phyloP scores from a whole-genome alignment of 2,329 filamentous ascomycete species.

The Fusarium neocosmosporiellum region DNA sequence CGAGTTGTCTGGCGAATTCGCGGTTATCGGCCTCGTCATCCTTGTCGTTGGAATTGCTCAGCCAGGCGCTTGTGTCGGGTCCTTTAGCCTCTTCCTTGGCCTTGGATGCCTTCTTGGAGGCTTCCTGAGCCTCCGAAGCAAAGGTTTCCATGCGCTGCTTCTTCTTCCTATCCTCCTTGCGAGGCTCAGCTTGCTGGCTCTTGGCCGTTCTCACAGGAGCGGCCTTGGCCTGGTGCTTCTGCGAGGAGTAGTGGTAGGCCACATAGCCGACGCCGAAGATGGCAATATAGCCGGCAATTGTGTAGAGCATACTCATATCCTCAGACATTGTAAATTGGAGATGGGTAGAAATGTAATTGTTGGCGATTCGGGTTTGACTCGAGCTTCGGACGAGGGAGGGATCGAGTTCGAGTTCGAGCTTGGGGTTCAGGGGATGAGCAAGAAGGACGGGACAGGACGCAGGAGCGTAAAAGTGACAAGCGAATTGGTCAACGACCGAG shows the following conservation, averaged over 20 bases:
- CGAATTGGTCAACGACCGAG: slow-evolving; percentile 4
- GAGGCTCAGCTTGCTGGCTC: slow-evolving; percentile 45
- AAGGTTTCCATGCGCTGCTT: slow-evolving; percentile 59
- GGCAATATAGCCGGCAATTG: slow-evolving; percentile 51
- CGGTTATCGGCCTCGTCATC: slow-evolving; percentile 73
- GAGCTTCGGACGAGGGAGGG: slow-evolving; percentile 21
- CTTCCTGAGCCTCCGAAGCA: slow-evolving; percentile 50
- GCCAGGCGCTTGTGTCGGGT: slow-evolving; percentile 43
- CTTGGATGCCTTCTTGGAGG: slow-evolving; percentile 53
- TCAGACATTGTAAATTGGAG: slow-evolving; percentile 46
- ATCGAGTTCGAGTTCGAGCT: slow-evolving; percentile 16
- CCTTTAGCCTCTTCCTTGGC: slow-evolving; percentile 47
- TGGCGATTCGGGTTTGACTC: slow-evolving; percentile 23
- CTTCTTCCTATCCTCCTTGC: slow-evolving; percentile 58
- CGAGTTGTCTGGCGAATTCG: slow-evolving; percentile 81
- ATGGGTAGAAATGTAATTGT: slow-evolving; percentile 6
- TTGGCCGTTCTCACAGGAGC: slow-evolving; percentile 46
- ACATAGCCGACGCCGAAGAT: slow-evolving; percentile 51
- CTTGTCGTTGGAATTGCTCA: slow-evolving; percentile 46
- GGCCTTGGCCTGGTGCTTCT: slow-evolving; percentile 45
- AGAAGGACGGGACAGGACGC: slow-evolving; percentile 11
- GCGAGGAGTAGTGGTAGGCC: slow-evolving; percentile 51
- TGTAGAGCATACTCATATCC: slow-evolving; percentile 51
- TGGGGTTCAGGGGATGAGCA: slow-evolving; percentile 10
- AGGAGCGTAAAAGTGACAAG: slow-evolving; percentile 5